These are phyloP conservation scores for Pleurotus salmoneostramineus DNA, from an alignment of 768 basidiomycete genomes.

Conservation along the genomic window DNA sequence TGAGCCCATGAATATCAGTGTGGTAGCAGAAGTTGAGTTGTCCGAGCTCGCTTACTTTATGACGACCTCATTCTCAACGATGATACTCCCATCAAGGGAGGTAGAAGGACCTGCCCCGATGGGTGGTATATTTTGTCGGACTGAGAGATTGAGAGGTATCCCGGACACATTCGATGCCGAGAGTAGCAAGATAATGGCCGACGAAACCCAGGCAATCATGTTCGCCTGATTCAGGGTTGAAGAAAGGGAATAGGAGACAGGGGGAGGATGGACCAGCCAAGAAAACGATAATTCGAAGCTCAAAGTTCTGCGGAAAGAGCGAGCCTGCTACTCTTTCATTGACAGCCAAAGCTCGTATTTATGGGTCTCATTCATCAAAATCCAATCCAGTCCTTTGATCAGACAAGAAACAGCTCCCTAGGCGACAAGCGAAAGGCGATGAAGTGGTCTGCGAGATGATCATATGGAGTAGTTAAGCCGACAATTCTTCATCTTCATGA, in stretches of 20 bases:
- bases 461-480: too few species aligned
- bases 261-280: background rate
- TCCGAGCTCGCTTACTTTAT: slow-evolving; percentile 15
- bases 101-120: slow-evolving; percentile 12
- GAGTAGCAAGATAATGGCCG: background rate
- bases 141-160: background rate
- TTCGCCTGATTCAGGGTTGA: too few species aligned
- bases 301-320: too few species aligned
- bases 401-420: too few species aligned
- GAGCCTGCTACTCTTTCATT: too few species aligned
- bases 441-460: too few species aligned
- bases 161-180: background rate
- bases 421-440: too few species aligned
- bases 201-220: background rate
- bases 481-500: too few species aligned
- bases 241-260: background rate
- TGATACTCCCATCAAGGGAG: slow-evolving; percentile 21
- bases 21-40: background rate
- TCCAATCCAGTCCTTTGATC: too few species aligned
- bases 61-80: slow-evolving; percentile 20
- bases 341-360: too few species aligned
- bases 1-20: background rate
- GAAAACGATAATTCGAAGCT: background rate
- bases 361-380: too few species aligned
- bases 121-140: slow-evolving; percentile 9